Conservation (phyloP, 805 yeast genomes). For the Metschnikowia similis region DNA sequence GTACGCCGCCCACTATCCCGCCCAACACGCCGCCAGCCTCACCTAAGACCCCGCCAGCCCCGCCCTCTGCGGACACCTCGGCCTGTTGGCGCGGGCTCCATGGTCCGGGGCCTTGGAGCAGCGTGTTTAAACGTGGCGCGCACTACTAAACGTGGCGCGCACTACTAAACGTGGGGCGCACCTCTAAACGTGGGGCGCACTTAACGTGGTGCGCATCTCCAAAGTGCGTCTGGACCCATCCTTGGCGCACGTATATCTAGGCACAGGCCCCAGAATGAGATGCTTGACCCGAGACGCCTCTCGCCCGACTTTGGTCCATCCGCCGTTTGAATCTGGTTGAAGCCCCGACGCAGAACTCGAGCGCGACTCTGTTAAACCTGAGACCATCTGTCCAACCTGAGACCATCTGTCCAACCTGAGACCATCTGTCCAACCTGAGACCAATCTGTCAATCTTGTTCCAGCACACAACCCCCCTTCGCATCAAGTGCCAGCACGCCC, state of each 20-base stretch:
- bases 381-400: not conserved
- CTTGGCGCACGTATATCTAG: conserved; percentile 1
- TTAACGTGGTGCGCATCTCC: conserved; percentile 2
- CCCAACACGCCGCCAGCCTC: too few relatives aligned
- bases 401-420: not conserved
- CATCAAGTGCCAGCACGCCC: too few relatives aligned
- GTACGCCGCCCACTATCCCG: not conserved
- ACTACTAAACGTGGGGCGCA: not conserved
- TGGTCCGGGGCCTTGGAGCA: not conserved
- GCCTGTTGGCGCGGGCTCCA: too few relatives aligned
- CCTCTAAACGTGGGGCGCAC: not conserved
- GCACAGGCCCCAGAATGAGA: not conserved
- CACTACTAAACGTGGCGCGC: not conserved
- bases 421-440: not conserved
- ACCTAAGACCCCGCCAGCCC: too few relatives aligned
- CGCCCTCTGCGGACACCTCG: too few relatives aligned
- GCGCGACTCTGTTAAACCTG: not conserved
- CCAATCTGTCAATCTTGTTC: not conserved
- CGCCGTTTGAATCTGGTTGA: too few relatives aligned
- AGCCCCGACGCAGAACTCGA: too few relatives aligned
- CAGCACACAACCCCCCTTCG: too few relatives aligned
- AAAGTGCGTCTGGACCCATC: not conserved
- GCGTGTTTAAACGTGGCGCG: not conserved
- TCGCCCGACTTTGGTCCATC: too few relatives aligned
- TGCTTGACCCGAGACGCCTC: not conserved